These are phyloP conservation scores for Saccharata proteae DNA, from an alignment of 2,329 filamentous ascomycete genomes.

Conservation along the genomic window DNA sequence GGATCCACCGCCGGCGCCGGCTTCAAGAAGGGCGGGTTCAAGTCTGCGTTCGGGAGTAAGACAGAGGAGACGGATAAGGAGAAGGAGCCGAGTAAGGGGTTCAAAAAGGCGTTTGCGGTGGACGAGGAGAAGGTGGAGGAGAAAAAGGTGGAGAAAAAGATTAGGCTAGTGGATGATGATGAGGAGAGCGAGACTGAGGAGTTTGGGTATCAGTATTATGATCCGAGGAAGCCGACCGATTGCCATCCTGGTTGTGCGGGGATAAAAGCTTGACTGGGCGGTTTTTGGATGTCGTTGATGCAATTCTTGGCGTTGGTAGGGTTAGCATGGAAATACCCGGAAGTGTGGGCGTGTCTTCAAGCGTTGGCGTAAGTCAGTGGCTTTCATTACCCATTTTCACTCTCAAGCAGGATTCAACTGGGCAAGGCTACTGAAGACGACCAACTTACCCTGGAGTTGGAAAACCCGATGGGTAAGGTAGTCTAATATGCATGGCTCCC, in stretches of 20 bases:
- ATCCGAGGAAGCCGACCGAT: slow-evolving; percentile 39
- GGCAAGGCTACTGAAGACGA: no score
- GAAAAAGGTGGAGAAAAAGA: slow-evolving; percentile 15
- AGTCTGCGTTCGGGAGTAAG: slow-evolving; percentile 48
- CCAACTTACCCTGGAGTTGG: no score
- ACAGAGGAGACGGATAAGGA: slow-evolving; percentile 19
- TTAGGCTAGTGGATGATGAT: slow-evolving; percentile 14
- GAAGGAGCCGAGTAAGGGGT: slow-evolving; percentile 10
- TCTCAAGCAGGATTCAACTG: no score
- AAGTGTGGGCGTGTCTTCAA: no score
- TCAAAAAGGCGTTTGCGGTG: slow-evolving; percentile 8
- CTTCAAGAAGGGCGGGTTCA: slow-evolving; percentile 72
- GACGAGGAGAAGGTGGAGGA: slow-evolving; percentile 27
- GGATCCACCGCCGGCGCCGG: slow-evolving; percentile 25
- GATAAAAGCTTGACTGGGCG: no score
- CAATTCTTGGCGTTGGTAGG: no score
- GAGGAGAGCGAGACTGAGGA: slow-evolving; percentile 16
- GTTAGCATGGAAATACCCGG: no score
- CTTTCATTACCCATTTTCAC: no score
- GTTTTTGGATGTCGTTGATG: no score
- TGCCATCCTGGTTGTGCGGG: slow-evolving; percentile 32
- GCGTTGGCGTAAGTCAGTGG: no score
- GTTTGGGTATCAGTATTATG: slow-evolving; percentile 36
- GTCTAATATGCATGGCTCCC: no score
- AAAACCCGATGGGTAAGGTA: no score